Conservation (phyloP, 1,284 basidiomycete species). For the Cryptococcus wingfieldii region DNA sequence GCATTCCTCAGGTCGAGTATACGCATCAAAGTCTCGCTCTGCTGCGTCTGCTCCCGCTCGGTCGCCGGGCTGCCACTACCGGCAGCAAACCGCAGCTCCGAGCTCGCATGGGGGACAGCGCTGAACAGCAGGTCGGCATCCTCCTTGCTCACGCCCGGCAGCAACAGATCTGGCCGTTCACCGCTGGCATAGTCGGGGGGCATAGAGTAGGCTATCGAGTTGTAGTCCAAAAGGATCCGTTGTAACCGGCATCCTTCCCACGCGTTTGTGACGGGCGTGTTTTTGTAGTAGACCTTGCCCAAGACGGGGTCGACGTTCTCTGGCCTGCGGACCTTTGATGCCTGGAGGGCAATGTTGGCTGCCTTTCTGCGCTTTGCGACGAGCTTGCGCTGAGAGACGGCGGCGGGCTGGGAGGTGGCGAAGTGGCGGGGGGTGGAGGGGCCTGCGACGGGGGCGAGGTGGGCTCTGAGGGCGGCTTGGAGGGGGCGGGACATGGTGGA, state of each 20-base stretch:
- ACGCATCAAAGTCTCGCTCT: constrained; percentile 63
- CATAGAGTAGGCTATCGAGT: constrained; percentile 33
- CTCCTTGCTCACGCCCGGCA: constrained; percentile 31
- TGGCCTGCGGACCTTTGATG: constrained; percentile 7
- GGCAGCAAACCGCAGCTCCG: constrained; percentile 24
- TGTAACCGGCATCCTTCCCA: constrained; percentile 33
- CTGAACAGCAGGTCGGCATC: constrained; percentile 42
- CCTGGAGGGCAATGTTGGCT: constrained; percentile 22
- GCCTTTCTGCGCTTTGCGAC: constrained; percentile 27
- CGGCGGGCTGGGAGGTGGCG: constrained; percentile 25
- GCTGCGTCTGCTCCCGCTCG: constrained; percentile 53
- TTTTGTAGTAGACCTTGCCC: constrained; percentile 15
- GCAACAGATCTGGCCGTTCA: constrained; percentile 28
- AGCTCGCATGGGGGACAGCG: constrained; percentile 36
- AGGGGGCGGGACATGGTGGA: constrained; percentile 6
- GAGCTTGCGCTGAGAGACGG: constrained; percentile 18
- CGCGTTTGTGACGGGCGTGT: constrained; percentile 5
- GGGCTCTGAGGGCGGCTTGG: constrained; percentile 1
- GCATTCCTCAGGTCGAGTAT: constrained; percentile 82
- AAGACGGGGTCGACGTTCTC: constrained; percentile 26
- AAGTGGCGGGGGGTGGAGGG: constrained; percentile 8
- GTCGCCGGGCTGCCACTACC: background rate
- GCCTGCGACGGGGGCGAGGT: background rate
- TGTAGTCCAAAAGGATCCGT: constrained; percentile 13
- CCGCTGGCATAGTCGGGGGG: constrained; percentile 36